Evolutionary conservation across 257 asterid genomes (phyloP), one percentile per base, ranked within the genome.

Genomic region (Forsythia suspensa): DNA sequence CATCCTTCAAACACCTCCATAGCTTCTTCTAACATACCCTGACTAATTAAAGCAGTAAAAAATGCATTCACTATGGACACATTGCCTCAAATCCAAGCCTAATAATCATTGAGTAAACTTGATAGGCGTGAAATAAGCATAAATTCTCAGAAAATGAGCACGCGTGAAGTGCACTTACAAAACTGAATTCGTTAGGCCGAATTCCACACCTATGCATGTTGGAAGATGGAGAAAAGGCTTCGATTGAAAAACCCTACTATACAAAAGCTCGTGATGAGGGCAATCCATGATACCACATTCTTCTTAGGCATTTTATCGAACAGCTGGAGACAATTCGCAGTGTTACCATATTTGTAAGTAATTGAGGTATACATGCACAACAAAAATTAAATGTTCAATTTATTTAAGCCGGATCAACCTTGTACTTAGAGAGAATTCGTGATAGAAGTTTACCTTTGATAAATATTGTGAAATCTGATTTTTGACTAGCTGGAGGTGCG

Each of bases 261-360:
- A 24, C 24, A 24, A 24, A 24, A 24, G 24, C 24, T 24, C 24
- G 24, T 24, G 24, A 24, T 24, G 24, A 24, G 24, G 24, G 24
- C 24, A 24, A 24, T 24, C 24, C 24, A 24, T 24, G 94, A 87
- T 20, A 88, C 90, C 2, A 92, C 90, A 63, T 92, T 90, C 81
- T 71, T 89, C 7, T 79, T 84, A 9, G 91, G 88, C 94, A 90
- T 89, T 87, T 90, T 92, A 0, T 89, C 94, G 24, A 92, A 89
- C 94, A 86, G 43, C 40, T 79, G 85, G 81, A 69, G 82, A 18
- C 86, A 88, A 24, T 24, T 24, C 24, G 24, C 24, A 24, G 24
- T 24, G 24, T 24, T 24, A 24, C 24, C 24, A 24, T 24, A 24
- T 24, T 24, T 24, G 24, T 24, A 24, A 24, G 24, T 24, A 24